Evolutionary conservation across 1,284 basidiomycete species (phyloP).

Genomic region (Cutaneotrichosporon cutaneum): DNA sequence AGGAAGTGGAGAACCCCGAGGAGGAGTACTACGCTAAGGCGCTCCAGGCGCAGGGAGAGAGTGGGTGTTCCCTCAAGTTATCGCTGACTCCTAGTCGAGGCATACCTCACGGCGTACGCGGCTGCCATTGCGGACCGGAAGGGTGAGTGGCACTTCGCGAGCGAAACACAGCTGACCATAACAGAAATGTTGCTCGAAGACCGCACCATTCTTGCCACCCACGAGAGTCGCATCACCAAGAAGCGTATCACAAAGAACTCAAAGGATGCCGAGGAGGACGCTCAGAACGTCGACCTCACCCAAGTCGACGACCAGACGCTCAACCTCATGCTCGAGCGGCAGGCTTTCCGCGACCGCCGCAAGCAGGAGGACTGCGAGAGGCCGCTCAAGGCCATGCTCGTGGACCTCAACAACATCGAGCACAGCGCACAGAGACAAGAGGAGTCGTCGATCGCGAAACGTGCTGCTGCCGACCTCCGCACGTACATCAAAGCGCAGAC

Average conservation of each 20-base stretch:
- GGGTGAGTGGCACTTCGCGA: conserved; percentile 26
- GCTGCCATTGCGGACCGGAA: conserved; percentile 47
- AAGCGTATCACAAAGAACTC: conserved; percentile 39
- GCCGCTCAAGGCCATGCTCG: conserved; percentile 42
- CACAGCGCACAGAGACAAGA: conserved; percentile 14
- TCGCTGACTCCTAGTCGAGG: conserved; percentile 37
- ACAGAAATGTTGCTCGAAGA: conserved; percentile 48
- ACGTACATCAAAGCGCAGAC: conserved; percentile 18
- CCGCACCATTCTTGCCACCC: conserved; percentile 36
- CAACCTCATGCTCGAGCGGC: conserved; percentile 35
- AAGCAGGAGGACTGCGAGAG: conserved; percentile 36
- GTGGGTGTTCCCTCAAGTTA: conserved; percentile 19
- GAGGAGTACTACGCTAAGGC: conserved; percentile 49
- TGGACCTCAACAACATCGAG: conserved; percentile 36
- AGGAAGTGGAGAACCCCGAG: conserved; percentile 41
- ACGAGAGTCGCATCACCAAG: conserved; percentile 37
- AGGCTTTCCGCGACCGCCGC: conserved; percentile 41
- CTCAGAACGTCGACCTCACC: conserved; percentile 18
- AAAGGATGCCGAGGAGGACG: conserved; percentile 29
- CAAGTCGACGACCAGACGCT: conserved; percentile 35
- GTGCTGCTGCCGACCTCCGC: background rate
- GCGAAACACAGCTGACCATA: conserved; percentile 3
- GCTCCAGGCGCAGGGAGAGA: conserved; percentile 47
- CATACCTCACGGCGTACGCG: conserved; percentile 47
- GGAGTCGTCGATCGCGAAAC: conserved; percentile 18